These are phyloP conservation scores for Plasmodium gallinaceum DNA, from an alignment of 169 alveolate species.

Conservation along the genomic window DNA sequence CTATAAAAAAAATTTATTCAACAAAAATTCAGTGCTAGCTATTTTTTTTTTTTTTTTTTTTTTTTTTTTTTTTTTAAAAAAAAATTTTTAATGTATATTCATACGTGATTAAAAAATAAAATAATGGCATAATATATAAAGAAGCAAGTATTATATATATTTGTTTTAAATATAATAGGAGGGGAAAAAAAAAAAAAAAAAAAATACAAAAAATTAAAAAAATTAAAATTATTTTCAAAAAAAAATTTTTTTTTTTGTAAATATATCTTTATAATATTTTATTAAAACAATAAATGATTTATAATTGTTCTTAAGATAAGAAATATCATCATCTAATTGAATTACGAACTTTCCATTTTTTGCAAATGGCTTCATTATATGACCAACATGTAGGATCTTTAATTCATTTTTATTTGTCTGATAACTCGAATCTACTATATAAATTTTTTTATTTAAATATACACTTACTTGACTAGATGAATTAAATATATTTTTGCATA, in stretches of 20 bases:
- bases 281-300: constrained; percentile 26
- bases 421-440: constrained; percentile 1
- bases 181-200: not conserved
- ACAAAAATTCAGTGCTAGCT: constrained; percentile 14
- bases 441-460: constrained; percentile 28
- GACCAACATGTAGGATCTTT: constrained; percentile 17
- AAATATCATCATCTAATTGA: constrained; percentile 61
- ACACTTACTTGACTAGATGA: constrained; percentile 31
- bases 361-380: constrained; percentile 53
- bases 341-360: constrained; percentile 48
- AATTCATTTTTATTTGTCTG: constrained; percentile 1
- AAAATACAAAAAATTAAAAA: not conserved
- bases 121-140: too few species aligned
- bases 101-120: not conserved
- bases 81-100: not conserved
- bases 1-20: constrained; percentile 6
- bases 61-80: not conserved
- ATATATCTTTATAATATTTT: constrained; percentile 52
- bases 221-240: not conserved
- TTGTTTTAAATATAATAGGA: not conserved
- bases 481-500: constrained; percentile 39
- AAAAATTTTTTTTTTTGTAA: constrained; percentile 43
- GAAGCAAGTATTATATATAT: too few species aligned
- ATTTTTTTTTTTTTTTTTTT: not conserved
- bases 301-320: constrained; percentile 8